A percentile compares a stretch with the other conserved stretches of the same genome.
These are phyloP conservation scores for Nakazawaea ishiwadae DNA, from an alignment of 805 yeast genomes.

Conservation along the genomic window DNA sequence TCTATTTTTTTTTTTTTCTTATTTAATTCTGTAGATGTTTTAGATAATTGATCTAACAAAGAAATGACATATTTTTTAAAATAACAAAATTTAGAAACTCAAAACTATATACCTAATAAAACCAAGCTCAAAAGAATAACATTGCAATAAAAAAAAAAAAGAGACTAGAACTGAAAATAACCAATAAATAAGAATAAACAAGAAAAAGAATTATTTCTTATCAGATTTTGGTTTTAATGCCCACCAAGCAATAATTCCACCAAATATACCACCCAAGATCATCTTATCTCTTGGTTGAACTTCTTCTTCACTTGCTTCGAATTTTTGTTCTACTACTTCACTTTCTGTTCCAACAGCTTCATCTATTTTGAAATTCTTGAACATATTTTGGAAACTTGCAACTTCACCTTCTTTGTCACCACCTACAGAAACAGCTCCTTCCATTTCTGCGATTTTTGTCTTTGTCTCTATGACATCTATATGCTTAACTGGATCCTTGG, in stretches of 20 bases:
- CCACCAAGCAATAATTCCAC: constrained; percentile 30
- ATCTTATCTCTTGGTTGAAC: constrained; percentile 13
- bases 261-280: constrained; percentile 22
- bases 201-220: neutral
- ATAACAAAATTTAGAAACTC: too few species aligned
- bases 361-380: constrained; percentile 8
- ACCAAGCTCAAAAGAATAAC: too few species aligned
- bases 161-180: too few species aligned
- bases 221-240: constrained; percentile 18
- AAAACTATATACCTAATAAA: too few species aligned
- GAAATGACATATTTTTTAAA: too few species aligned
- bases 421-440: constrained; percentile 12
- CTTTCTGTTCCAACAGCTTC: constrained; percentile 7
- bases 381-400: neutral
- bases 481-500: constrained; percentile 15
- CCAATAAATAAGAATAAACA: neutral
- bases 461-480: constrained; percentile 8
- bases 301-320: constrained; percentile 11
- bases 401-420: constrained; percentile 8
- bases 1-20: too few species aligned
- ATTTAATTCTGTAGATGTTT: too few species aligned
- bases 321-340: too few species aligned
- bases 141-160: too few species aligned
- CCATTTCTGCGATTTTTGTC: constrained; percentile 10
- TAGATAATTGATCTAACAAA: too few species aligned